Evolutionary conservation across 345 rosid species (phyloP), one percentile per base, ranked within the genome.

Genomic region (Mangifera indica): DNA sequence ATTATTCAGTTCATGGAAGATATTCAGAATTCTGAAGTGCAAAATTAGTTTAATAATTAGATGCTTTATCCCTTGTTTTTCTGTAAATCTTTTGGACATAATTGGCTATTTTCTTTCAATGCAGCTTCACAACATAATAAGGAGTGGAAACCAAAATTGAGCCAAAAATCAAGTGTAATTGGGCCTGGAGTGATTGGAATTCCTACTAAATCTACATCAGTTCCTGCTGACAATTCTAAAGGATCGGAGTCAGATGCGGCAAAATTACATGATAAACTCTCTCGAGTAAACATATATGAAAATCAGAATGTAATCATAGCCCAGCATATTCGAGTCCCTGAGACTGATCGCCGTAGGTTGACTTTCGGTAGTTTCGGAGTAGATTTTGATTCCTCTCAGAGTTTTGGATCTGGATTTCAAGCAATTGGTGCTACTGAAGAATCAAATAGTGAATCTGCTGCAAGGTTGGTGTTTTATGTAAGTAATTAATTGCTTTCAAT

Each of bases 141-240:
- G 77, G 93, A 91, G 75, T 93, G 98, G 96, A 93, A 89, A 77
- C 96, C 94, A 63, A 93, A 91, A 80, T 80, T 87, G 3, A 87
- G 76, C 83, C 88, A 91, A 70, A 93, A 85, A 72, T 69, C 87
- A 21, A 73, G 22, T 70, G 79, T 58, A 60, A 68, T 60, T 63
- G 77, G 80, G 66, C 86, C 81, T 45, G 96, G 92, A 76, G 89
- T 86, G 71, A 85, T 86, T 81, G 93, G 91, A 76, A 80, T 87
- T 9, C 89, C 96, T 48, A 78, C 81, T 20, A 81, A 87, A 72
- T 82, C 92, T 62, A 63, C 69, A 73, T 80, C 79, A 42, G 80
- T 81, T 66, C 79, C 82, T 62, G 79, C 77, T 63, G 84, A 82
- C 26, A 82, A 79, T 68, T 73, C 74, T 14, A 88, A 87, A 84